Conservation (phyloP, 345 rosid species). For the Gossypium rotundifolium region DNA sequence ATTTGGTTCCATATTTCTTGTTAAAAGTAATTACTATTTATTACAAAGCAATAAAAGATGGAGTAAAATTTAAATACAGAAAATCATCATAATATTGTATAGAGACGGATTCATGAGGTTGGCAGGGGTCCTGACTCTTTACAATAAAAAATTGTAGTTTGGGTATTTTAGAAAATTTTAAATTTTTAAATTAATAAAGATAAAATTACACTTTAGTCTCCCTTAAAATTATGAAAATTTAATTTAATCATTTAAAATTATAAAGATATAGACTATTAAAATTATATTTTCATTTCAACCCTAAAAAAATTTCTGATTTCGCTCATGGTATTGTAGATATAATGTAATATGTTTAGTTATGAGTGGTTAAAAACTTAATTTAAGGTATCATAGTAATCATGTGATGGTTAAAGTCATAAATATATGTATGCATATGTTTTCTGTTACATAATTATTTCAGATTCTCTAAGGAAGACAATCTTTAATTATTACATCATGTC, state of each 20-base stretch:
- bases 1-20: no score
- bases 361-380: neutral
- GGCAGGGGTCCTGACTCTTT: accelerated
- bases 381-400: neutral
- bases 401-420: conserved; percentile 5
- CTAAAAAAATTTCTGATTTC: accelerated
- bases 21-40: no score
- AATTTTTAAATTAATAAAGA: no score
- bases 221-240: no score
- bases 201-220: no score
- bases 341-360: neutral
- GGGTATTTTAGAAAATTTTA: accelerated
- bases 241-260: no score
- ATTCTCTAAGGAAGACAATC: conserved; percentile 4
- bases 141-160: accelerated
- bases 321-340: neutral
- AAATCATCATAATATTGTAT: no score
- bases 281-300: no score
- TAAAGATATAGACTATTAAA: no score
- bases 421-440: no score
- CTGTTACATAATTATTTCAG: conserved; percentile 12
- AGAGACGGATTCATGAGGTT: no score
- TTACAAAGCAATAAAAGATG: neutral
- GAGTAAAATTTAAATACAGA: no score
- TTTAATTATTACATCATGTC: conserved; percentile 17